These are phyloP conservation scores for Alnus glutinosa DNA, from an alignment of 306 rosid species.

Conservation along the genomic window DNA sequence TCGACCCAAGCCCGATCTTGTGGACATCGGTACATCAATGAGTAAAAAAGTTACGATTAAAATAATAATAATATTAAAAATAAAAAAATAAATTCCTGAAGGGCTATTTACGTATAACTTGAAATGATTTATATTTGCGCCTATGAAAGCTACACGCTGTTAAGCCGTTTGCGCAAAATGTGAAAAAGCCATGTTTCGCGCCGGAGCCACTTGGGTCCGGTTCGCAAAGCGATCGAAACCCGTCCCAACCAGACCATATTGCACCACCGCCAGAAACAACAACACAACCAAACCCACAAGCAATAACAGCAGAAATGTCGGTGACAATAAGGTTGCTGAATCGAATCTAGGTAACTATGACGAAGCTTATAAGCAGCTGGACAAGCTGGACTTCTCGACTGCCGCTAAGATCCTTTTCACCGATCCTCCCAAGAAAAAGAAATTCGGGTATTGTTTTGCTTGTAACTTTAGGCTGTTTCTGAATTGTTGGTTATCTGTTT, in stretches of 20 bases:
- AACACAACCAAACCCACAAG: slow-evolving; percentile 2
- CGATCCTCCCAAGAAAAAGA: slow-evolving; percentile 55
- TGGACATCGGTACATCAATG: too few relatives aligned
- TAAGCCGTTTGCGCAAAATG: background rate
- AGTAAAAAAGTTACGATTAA: too few relatives aligned
- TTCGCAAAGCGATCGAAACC: slow-evolving; percentile 36
- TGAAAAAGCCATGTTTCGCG: slow-evolving; percentile 45
- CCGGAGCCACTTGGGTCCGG: slow-evolving; percentile 43
- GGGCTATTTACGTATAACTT: too few relatives aligned
- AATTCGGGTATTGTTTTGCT: slow-evolving; percentile 65
- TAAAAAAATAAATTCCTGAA: too few relatives aligned
- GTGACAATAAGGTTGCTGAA: slow-evolving; percentile 17
- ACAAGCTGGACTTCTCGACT: slow-evolving; percentile 66
- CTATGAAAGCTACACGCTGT: background rate
- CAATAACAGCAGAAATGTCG: slow-evolving; percentile 11
- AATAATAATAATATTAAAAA: too few relatives aligned
- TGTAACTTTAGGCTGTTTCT: background rate
- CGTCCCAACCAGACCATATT: slow-evolving; percentile 36
- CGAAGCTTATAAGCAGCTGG: slow-evolving; percentile 60
- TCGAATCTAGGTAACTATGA: slow-evolving; percentile 35
- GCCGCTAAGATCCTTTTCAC: slow-evolving; percentile 82
- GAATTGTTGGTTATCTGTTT: background rate
- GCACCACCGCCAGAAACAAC: slow-evolving; percentile 21
- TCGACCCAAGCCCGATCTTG: too few relatives aligned
- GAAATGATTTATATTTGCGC: background rate